Evolutionary conservation across 139 green algal species (phyloP).

Genomic region (Chlamydomonas incerta): DNA sequence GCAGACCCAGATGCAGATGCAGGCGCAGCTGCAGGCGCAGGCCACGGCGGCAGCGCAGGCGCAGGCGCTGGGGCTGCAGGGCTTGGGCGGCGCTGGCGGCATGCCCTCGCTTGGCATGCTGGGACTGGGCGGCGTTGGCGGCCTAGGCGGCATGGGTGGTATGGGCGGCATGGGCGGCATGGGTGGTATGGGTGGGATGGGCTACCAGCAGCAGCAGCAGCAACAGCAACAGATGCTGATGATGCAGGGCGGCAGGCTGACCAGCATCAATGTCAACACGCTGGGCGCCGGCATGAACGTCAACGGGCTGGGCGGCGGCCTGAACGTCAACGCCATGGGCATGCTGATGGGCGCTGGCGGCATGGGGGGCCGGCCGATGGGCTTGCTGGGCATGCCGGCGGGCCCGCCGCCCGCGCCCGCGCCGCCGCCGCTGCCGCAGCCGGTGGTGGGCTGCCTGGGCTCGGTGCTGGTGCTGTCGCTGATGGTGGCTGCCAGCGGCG

Average conservation of each 20-base stretch:
- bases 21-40: background rate
- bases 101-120: background rate
- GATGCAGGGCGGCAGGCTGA: background rate
- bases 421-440: background rate
- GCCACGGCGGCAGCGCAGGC: background rate
- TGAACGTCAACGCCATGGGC: no score
- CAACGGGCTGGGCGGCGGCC: no score
- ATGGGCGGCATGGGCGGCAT: no score
- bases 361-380: no score
- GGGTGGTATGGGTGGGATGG: background rate
- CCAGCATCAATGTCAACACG: no score
- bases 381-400: no score
- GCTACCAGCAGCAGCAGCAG: background rate
- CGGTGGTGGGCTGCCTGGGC: conserved; percentile 9
- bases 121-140: no score
- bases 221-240: background rate
- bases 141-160: no score
- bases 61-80: background rate
- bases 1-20: background rate
- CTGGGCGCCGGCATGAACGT: background rate
- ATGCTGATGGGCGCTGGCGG: no score
- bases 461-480: conserved; percentile 48
- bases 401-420: background rate
- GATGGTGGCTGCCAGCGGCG: conserved; percentile 56
- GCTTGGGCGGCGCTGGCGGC: background rate